Percentiles rank a stretch among this genome's conserved stretches.
Conservation (phyloP, 768 basidiomycete genomes). For the Sarcodon aspratus region DNA sequence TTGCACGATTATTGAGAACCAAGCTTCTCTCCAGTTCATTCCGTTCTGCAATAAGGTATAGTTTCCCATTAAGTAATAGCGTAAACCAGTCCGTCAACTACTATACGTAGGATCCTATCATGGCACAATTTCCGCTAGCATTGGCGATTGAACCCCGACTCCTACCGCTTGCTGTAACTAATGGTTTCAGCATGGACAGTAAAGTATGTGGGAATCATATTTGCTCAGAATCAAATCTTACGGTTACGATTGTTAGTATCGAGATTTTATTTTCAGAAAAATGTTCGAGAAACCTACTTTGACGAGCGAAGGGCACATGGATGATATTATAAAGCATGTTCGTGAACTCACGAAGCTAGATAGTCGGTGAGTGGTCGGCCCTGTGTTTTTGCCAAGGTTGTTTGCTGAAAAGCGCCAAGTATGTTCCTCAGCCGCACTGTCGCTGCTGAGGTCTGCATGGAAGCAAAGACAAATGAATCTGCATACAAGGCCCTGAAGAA, state of each 20-base stretch:
- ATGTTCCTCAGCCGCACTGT: conserved; percentile 80
- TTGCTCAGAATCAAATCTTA: neutral
- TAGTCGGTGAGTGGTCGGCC: conserved; percentile 33
- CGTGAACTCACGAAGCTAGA: conserved; percentile 64
- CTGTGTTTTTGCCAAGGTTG: neutral
- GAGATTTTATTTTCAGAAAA: conserved; percentile 79
- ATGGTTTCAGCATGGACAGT: conserved; percentile 71
- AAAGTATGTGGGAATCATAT: conserved; percentile 34
- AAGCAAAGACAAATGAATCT: conserved; percentile 57
- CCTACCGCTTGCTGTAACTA: conserved; percentile 57
- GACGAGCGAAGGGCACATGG: conserved; percentile 38
- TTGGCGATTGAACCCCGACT: conserved; percentile 69
- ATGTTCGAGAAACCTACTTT: conserved; percentile 60
- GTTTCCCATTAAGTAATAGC: neutral
- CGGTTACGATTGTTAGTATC: conserved; percentile 37
- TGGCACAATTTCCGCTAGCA: conserved; percentile 66
- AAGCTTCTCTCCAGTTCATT: conserved; percentile 42
- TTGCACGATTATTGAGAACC: conserved; percentile 1
- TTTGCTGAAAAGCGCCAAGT: conserved; percentile 21
- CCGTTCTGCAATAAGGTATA: conserved; percentile 65
- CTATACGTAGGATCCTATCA: conserved; percentile 56
- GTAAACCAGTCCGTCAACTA: neutral
- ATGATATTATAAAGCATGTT: conserved; percentile 61
- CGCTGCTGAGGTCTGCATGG: conserved; percentile 78
- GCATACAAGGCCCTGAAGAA: conserved; percentile 60